Percentiles rank a stretch among this genome's conserved stretches.
phyloP scores from a whole-genome alignment of 371 early-diverging fungal species.

The Mucor plumbeus region DNA sequence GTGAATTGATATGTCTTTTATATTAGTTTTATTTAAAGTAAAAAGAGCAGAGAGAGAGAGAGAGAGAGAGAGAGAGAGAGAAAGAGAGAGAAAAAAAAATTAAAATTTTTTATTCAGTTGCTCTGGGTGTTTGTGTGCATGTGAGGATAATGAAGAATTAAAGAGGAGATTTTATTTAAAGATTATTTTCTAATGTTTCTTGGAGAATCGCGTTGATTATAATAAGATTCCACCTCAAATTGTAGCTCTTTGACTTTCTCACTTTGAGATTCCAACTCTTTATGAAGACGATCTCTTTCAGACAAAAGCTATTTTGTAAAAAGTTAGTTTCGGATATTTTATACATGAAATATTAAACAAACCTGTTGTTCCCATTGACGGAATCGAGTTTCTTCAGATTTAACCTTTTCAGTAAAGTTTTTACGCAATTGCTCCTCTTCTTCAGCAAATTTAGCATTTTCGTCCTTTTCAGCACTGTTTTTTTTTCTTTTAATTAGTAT shows the following conservation, averaged over 20 bases:
- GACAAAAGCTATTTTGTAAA: conserved; percentile 72
- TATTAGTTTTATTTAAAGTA: neutral
- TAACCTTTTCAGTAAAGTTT: conserved; percentile 94
- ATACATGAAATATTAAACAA: neutral
- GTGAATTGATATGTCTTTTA: neutral
- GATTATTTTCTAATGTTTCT: conserved; percentile 38
- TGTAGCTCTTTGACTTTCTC: conserved; percentile 87
- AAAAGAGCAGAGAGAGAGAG: too few species aligned
- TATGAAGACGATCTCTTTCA: conserved; percentile 95
- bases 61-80: neutral
- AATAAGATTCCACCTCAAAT: conserved; percentile 72
- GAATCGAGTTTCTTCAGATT: conserved; percentile 91
- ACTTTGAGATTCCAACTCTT: conserved; percentile 94
- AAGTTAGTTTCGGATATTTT: neutral
- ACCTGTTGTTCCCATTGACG: conserved; percentile 96
- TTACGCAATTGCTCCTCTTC: conserved; percentile 89
- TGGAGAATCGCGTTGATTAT: conserved; percentile 45
- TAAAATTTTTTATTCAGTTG: neutral
- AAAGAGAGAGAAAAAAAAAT: neutral
- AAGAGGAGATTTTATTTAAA: conserved; percentile 26
- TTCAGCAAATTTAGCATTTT: conserved; percentile 93
- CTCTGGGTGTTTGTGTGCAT: neutral
- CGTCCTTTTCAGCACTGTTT: conserved; percentile 63
- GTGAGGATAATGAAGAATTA: neutral
- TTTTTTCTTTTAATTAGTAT: too few species aligned